A percentile compares a stretch with the other conserved stretches of the same genome.
Evolutionary conservation across 1,139 yeast species (phyloP).

Genomic region (Pichia sp.): DNA sequence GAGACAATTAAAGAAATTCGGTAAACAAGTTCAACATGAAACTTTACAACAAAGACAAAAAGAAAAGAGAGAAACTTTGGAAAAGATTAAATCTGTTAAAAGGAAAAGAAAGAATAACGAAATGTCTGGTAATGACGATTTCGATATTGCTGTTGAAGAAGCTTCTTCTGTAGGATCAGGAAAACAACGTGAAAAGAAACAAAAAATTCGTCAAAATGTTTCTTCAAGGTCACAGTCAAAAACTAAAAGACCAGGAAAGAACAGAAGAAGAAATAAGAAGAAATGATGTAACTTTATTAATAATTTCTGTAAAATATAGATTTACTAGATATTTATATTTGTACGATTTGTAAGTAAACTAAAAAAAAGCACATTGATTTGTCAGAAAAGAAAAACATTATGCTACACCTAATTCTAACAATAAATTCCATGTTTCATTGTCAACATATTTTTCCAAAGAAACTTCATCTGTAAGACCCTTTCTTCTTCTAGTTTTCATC

Average conservation of each 20-base stretch:
- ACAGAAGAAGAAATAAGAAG: conserved; percentile 41
- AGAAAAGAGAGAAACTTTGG: conserved; percentile 87
- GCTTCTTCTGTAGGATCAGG: conserved; percentile 52
- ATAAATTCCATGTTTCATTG: conserved; percentile 45
- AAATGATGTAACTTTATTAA: conserved; percentile 6
- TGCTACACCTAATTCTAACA: conserved; percentile 34
- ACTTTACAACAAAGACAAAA: conserved; percentile 92
- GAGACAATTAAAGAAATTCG: conserved; percentile 91
- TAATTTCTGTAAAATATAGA: too few relatives aligned
- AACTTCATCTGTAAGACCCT: conserved; percentile 81
- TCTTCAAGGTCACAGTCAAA: conserved; percentile 12
- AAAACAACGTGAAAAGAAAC: conserved; percentile 28
- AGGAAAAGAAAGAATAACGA: conserved; percentile 79
- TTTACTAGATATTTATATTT: not conserved
- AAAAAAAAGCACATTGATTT: not conserved
- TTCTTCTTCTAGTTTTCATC: conserved; percentile 79
- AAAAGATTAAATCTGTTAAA: conserved; percentile 82
- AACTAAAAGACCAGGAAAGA: conserved; percentile 70
- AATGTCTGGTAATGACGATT: conserved; percentile 42
- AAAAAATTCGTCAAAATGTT: conserved; percentile 20
- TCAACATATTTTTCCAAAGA: conserved; percentile 66
- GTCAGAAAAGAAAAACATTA: not conserved
- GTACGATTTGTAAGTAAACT: not conserved
- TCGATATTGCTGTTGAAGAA: conserved; percentile 75
- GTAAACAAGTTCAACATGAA: conserved; percentile 94